Percentiles rank a stretch among this genome's conserved stretches.
These are phyloP conservation scores for Plenodomus lindquistii DNA, from an alignment of 2,329 filamentous ascomycete species.

Conservation along the genomic window DNA sequence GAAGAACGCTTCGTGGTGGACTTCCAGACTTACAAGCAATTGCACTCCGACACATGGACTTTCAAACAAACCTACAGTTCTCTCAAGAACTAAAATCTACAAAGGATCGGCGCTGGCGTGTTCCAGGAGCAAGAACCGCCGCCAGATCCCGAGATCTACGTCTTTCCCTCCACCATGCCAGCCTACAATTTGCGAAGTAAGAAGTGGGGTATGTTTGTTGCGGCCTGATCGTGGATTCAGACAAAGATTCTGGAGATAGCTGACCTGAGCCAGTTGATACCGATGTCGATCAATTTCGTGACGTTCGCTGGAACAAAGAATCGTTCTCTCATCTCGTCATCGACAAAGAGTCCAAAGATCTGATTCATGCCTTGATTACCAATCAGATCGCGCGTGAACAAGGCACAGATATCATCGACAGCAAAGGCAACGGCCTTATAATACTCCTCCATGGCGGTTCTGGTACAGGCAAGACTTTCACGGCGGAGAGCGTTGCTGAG, in stretches of 20 bases:
- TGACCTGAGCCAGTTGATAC: constrained; percentile 4
- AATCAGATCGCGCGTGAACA: constrained; percentile 4
- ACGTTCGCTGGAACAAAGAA: constrained; percentile 13
- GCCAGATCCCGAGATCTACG: background rate
- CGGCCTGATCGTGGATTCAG: too few species aligned
- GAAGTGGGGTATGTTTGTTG: constrained; percentile 7
- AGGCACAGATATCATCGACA: constrained; percentile 30
- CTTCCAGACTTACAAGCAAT: constrained; percentile 6
- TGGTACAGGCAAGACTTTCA: constrained; percentile 25
- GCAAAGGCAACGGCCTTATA: constrained; percentile 28
- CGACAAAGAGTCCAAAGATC: constrained; percentile 8
- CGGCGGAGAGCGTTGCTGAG: constrained; percentile 15
- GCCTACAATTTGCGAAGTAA: constrained; percentile 7
- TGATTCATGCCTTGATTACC: constrained; percentile 8
- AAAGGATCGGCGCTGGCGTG: constrained; percentile 42
- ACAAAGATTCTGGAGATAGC: too few species aligned
- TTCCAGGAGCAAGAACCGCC: constrained; percentile 54
- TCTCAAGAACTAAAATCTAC: too few species aligned
- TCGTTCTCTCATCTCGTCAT: constrained; percentile 9
- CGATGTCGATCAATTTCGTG: constrained; percentile 5
- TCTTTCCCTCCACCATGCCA: constrained; percentile 7
- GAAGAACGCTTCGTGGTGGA: constrained; percentile 10
- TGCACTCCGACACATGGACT: constrained; percentile 10
- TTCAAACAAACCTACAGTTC: constrained; percentile 44
- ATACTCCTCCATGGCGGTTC: constrained; percentile 14